phyloP scores from a whole-genome alignment of 805 yeast species.

The Lipomyces yamanashiensis region DNA sequence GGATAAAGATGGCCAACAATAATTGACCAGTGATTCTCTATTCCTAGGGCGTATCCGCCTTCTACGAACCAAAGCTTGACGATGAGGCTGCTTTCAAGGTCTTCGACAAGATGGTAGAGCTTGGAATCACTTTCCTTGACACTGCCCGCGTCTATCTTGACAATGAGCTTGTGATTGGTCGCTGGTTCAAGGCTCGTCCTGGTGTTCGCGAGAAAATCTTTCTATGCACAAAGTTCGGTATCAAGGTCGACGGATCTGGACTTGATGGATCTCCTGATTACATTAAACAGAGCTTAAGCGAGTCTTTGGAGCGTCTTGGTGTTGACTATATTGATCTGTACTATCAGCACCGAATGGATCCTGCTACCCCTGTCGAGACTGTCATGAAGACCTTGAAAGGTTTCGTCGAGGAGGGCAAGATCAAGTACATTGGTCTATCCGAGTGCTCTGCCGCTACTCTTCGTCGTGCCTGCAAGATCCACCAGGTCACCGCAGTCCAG shows the following conservation, averaged over 20 bases:
- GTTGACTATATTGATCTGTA: constrained; percentile 55
- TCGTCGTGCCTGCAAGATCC: constrained; percentile 57
- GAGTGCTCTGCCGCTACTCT: constrained; percentile 72
- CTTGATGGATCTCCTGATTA: constrained; percentile 33
- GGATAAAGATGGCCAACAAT: not conserved
- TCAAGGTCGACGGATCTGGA: constrained; percentile 43
- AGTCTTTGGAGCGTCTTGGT: constrained; percentile 31
- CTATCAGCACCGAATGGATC: constrained; percentile 75
- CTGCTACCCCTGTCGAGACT: constrained; percentile 59
- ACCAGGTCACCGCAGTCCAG: constrained; percentile 71
- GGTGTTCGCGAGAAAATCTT: constrained; percentile 48
- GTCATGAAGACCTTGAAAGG: constrained; percentile 61
- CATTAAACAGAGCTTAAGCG: constrained; percentile 19
- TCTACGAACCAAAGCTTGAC: constrained; percentile 39
- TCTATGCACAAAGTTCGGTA: constrained; percentile 67
- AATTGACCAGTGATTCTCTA: not conserved
- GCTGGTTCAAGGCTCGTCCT: constrained; percentile 50
- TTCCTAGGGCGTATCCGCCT: constrained; percentile 31
- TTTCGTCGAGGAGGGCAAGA: constrained; percentile 62
- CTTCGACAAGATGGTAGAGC: constrained; percentile 55
- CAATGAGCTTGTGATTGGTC: constrained; percentile 60
- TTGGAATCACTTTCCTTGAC: constrained; percentile 58
- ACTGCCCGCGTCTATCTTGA: constrained; percentile 71
- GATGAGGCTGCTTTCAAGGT: constrained; percentile 56
- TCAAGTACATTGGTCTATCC: constrained; percentile 74